These are phyloP conservation scores for Oryza brachyantha DNA, from an alignment of 176 grass and related monocot species.

Conservation along the genomic window DNA sequence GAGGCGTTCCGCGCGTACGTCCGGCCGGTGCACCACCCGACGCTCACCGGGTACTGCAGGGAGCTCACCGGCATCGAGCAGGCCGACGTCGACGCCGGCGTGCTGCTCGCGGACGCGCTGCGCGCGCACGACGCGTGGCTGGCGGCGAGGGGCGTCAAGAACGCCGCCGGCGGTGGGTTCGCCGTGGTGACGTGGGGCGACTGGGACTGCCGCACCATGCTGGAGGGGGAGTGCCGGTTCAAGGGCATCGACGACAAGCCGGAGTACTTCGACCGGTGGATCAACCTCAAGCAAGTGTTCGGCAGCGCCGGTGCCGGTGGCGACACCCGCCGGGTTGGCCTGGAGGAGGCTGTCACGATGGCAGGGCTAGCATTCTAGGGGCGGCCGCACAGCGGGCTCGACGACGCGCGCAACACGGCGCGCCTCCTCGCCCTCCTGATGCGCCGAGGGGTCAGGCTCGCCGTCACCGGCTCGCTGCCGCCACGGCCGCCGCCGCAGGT, in stretches of 20 bases:
- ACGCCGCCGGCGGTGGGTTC: constrained; percentile 15
- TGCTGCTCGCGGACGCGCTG: constrained; percentile 45
- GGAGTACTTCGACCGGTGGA: constrained; percentile 58
- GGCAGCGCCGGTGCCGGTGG: not conserved
- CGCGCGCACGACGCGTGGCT: constrained; percentile 56
- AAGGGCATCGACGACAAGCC: constrained; percentile 45
- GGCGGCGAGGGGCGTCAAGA: constrained; percentile 34
- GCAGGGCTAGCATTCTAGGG: no score
- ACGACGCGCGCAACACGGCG: no score
- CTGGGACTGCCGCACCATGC: constrained; percentile 61
- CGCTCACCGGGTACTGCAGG: constrained; percentile 55
- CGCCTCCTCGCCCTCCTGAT: no score
- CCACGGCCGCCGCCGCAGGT: no score
- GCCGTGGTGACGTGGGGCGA: constrained; percentile 64
- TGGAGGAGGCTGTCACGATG: no score
- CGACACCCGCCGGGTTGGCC: no score
- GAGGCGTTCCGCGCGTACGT: constrained; percentile 50
- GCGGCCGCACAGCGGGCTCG: no score
- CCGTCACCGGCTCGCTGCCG: no score
- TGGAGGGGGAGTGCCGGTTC: constrained; percentile 52
- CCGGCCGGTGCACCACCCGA: constrained; percentile 34
- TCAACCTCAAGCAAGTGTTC: constrained; percentile 48
- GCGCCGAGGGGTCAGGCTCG: no score
- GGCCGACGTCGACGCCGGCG: constrained; percentile 46
- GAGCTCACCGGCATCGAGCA: constrained; percentile 55